phyloP scores from a whole-genome alignment of 352 stramenopile genomes.

The Vaucheria bursata region DNA sequence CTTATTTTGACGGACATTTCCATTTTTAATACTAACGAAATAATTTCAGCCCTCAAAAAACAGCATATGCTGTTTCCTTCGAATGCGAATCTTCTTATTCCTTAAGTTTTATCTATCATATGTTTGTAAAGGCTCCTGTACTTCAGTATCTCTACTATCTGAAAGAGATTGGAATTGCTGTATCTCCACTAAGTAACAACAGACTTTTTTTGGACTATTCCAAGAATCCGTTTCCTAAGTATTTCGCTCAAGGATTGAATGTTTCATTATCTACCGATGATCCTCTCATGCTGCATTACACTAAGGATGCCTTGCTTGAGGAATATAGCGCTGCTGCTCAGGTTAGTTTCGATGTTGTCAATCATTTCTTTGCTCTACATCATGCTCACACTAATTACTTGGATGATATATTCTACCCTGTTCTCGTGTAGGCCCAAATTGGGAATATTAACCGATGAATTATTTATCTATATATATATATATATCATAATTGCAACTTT shows the following conservation, averaged over 20 bases:
- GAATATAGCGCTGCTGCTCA: constrained; percentile 75
- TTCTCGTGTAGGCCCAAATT: no score
- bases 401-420: no score
- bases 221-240: constrained; percentile 84
- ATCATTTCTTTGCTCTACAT: not conserved
- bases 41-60: no score
- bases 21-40: no score
- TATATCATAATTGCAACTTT: no score
- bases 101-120: not conserved
- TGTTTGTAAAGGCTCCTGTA: constrained; percentile 55
- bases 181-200: constrained; percentile 88
- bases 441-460: no score
- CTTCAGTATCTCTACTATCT: constrained; percentile 99
- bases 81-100: not conserved
- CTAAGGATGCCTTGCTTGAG: constrained; percentile 93
- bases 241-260: constrained; percentile 90
- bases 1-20: no score
- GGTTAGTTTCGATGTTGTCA: constrained; percentile 16
- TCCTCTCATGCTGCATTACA: constrained; percentile 96
- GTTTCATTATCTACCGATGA: constrained; percentile 96
- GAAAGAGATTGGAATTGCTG: constrained; percentile 81
- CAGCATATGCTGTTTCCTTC: not conserved
- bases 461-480: no score
- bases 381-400: no score
- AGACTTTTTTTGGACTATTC: constrained; percentile 88